These are phyloP conservation scores for Wickerhamomyces hampshirensis DNA, from an alignment of 805 yeast species.

Conservation along the genomic window DNA sequence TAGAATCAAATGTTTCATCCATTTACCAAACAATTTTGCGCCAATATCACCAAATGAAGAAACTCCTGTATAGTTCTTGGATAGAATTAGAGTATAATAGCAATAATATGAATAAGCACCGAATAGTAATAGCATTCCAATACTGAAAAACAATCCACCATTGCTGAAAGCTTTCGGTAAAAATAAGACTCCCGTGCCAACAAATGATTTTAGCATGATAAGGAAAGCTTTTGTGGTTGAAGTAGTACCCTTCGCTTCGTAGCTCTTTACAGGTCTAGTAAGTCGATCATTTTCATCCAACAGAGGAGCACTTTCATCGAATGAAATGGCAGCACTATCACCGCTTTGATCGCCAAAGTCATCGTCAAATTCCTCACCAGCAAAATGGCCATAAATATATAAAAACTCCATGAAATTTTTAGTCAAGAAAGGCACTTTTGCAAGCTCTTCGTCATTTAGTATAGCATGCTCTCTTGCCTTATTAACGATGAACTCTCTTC, in stretches of 20 bases:
- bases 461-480: conserved; percentile 25
- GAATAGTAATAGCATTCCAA: conserved; percentile 47
- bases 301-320: conserved; percentile 26
- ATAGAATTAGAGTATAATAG: conserved; percentile 55
- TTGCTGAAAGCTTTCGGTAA: conserved; percentile 65
- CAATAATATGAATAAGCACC: conserved; percentile 77
- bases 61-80: conserved; percentile 57
- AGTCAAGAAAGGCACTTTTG: conserved; percentile 48
- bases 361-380: conserved; percentile 79
- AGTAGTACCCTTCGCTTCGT: conserved; percentile 54
- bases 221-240: conserved; percentile 70
- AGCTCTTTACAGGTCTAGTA: conserved; percentile 5
- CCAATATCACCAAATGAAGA: conserved; percentile 83
- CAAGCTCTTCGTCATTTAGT: conserved; percentile 23
- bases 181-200: conserved; percentile 73
- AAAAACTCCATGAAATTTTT: conserved; percentile 73
- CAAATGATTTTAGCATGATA: conserved; percentile 65
- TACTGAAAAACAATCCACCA: conserved; percentile 66
- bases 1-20: conserved; percentile 61
- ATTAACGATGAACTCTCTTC: conserved; percentile 59
- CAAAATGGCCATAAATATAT: conserved; percentile 79
- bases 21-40: conserved; percentile 51
- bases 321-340: conserved; percentile 17
- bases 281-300: conserved; percentile 12
- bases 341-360: conserved; percentile 46